These are phyloP conservation scores for Detonula confervacea DNA, from an alignment of 352 stramenopile genomes.

Conservation along the genomic window DNA sequence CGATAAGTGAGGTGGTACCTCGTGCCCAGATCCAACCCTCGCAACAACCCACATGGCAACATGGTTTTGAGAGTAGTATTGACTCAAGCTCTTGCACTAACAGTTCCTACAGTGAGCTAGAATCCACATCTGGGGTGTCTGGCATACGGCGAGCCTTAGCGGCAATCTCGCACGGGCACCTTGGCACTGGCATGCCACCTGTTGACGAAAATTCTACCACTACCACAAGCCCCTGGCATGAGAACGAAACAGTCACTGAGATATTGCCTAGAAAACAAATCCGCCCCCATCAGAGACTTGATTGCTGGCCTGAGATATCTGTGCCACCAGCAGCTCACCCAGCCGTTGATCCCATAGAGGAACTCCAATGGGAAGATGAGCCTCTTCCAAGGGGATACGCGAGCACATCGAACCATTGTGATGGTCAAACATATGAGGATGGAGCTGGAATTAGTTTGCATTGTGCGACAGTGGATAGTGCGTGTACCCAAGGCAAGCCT, in stretches of 20 bases:
- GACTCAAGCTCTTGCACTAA: conserved; percentile 2
- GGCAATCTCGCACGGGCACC: not conserved
- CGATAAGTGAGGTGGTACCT: conserved; percentile 8
- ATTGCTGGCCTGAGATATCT: not conserved
- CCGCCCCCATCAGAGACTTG: not conserved
- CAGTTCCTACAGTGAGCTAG: not conserved
- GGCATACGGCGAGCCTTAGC: not conserved
- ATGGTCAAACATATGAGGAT: not conserved
- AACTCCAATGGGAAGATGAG: conserved; percentile 22
- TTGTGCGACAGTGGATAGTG: not conserved
- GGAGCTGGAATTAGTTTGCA: not conserved
- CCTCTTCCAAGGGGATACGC: conserved; percentile 25
- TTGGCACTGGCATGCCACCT: not conserved
- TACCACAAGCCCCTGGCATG: conserved; percentile 4
- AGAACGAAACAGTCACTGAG: not conserved
- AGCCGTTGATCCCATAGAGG: not conserved
- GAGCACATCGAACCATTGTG: not conserved
- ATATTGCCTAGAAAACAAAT: not conserved
- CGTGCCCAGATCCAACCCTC: conserved; percentile 15
- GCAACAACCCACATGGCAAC: not conserved
- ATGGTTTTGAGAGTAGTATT: not conserved
- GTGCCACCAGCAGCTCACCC: not conserved
- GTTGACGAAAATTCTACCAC: conserved; percentile 6
- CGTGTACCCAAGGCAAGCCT: not conserved
- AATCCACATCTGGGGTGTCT: not conserved